Evolutionary conservation across 108 stramenopile species (phyloP), one percentile per base, ranked within the genome.

Genomic region (Skeletonema menzelii): DNA sequence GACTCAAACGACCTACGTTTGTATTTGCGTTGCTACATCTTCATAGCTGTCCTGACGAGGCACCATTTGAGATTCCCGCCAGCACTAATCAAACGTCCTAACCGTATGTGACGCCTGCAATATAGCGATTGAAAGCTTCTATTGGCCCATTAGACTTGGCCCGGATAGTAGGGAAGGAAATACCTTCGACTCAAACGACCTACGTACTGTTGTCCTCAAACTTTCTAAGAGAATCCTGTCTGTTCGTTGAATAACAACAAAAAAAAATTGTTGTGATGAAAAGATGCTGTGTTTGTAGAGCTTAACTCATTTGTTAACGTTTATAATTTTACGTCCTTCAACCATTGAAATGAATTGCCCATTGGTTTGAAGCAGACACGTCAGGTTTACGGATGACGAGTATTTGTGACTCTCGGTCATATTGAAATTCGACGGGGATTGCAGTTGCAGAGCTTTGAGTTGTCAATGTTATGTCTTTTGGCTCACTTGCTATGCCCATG

Each of bases 321-420:
- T 42, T 42, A 4, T 42, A n/a, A n/a, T 1, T 42, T 42, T 15
- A 42, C n/a, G 40, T 12, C 15, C n/a, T 10, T 24, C 19, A 1
- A 4, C 10, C 7, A 19, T 2, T n/a, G n/a, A 76, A 32, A 20
- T 19, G 72, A 26, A 90, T 72, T 20, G 78, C 83, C 90, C 91
- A 95, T 24, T 88, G 79, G 10, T 68, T 58, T 15, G 87, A 44
- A 17, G 90, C 91, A 3, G 91, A 88, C 11, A 95, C 70, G 10
- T 78, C 82, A 20, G 94, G 94, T 55, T 88, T 93, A 56, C 91
- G 86, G 63, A 95, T 78, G 12, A 95, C 88, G 27, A 93, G 76
- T 7, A 90, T 64, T 26, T 88, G 82, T 0, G 84, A 74, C n/a
- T 53, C 57, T 19, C 20, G 64, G 44, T 91, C 84, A 75, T 84